These are phyloP conservation scores for Talaromyces islandicus DNA, from an alignment of 2,329 filamentous ascomycete genomes.

Conservation along the genomic window DNA sequence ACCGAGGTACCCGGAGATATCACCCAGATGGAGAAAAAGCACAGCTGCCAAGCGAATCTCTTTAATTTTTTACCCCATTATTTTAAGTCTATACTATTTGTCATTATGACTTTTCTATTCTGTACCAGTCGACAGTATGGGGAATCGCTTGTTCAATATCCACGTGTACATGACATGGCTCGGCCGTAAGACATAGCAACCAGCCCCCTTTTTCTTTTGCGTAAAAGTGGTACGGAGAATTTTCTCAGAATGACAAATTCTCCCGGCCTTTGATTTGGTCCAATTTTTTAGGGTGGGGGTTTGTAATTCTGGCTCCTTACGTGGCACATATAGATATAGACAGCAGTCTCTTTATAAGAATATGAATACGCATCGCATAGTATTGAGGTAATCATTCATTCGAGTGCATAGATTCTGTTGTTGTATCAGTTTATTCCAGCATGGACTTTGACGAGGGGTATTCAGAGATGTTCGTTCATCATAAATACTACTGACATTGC, in stretches of 20 bases:
- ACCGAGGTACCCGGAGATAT: neutral
- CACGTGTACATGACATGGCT: neutral
- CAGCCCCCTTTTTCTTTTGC: neutral
- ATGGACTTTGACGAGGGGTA: conserved; percentile 6
- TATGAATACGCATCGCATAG: neutral
- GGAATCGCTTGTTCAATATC: neutral
- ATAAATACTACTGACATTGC: neutral
- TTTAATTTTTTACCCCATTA: neutral
- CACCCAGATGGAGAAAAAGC: neutral
- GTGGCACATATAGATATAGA: neutral
- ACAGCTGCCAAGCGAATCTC: neutral
- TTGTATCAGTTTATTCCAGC: neutral
- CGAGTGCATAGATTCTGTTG: neutral
- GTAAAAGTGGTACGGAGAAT: neutral
- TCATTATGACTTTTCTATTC: neutral
- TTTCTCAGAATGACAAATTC: neutral
- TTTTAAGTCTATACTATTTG: too few species aligned
- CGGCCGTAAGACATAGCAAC: neutral
- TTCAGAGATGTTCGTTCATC: conserved; percentile 1
- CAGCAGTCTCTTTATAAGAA: neutral
- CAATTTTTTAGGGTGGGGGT: neutral
- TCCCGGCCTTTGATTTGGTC: neutral
- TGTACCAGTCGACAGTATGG: neutral
- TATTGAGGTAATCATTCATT: neutral
- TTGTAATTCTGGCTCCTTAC: neutral